These are phyloP conservation scores for Fusarium verticillioides DNA, from an alignment of 2,329 filamentous ascomycete species.

Conservation along the genomic window DNA sequence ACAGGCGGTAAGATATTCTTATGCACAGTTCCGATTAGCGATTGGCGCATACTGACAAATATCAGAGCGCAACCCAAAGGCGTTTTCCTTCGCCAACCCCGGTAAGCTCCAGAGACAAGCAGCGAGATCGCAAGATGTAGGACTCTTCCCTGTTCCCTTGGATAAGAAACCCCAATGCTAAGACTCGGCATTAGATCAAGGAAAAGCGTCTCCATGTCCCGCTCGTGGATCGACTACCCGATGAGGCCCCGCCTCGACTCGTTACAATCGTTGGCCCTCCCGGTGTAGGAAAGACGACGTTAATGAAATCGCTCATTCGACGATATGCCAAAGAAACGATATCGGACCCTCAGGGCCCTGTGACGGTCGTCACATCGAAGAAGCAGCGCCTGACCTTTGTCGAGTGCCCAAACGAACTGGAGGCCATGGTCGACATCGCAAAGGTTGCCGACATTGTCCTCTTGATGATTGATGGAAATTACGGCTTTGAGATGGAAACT, in stretches of 20 bases:
- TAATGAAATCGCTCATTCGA: constrained; percentile 93
- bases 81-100: constrained; percentile 85
- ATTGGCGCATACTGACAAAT: constrained; percentile 37
- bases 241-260: constrained; percentile 92
- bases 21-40: background rate
- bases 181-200: constrained; percentile 71
- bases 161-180: constrained; percentile 27
- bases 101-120: constrained; percentile 82
- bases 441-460: constrained; percentile 98
- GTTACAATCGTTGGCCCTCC: constrained; percentile 95
- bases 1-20: constrained; percentile 30
- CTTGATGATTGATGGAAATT: constrained; percentile 98
- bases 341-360: constrained; percentile 86
- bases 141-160: constrained; percentile 27
- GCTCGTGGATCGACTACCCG: constrained; percentile 92
- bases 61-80: constrained; percentile 83
- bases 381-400: constrained; percentile 93
- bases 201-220: constrained; percentile 97
- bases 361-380: constrained; percentile 97
- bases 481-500: constrained; percentile 99
- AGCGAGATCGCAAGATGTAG: constrained; percentile 76
- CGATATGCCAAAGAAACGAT: constrained; percentile 97
- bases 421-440: constrained; percentile 95
- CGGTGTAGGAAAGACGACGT: constrained; percentile 93
- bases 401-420: constrained; percentile 96